Base-by-base conservation (phyloP, 163 green algal species). In the Trebouxiophyceae sp. region DNA sequence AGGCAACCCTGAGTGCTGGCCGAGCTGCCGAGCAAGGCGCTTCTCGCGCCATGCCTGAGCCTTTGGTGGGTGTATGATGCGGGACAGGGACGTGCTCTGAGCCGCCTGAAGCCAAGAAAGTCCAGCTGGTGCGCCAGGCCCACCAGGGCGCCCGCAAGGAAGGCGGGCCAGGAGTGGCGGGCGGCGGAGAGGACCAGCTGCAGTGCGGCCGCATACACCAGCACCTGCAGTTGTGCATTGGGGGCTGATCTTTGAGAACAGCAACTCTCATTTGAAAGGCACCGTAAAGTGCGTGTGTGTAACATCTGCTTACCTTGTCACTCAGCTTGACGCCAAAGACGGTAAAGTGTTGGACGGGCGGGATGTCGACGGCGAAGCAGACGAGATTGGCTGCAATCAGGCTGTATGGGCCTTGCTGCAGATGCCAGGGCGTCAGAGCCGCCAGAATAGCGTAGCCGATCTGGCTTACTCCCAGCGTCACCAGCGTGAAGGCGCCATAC, bases 331-430 rank as follows among this genome's bases (percentile, higher is more conserved):
- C 31, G 19, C 84, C 85, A 62, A 87, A 72, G 4, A 92, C 31
- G 7, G 54, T 70, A 65, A 92, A 91, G 54, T 60, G 61, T 33
- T 76, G 71, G 34, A 75, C 63, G 29, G 75, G 59, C 12, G 85
- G 85, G 23, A 91, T 71, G 29, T 87, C 73, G 12, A 84, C 46
- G n/a, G 76, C 32, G 57, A 88, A 89, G 16, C 71, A 62, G 0
- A 84, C 33, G 19, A 91, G 77, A 30, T 60, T 77, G 31, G 72
- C 74, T 72, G 88, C 87, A 8, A 90, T 39, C 8, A 90, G 46
- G n/a, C 65, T 63, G 47, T 86, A 84, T 20, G 81, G 80, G 0
- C 72, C 84, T 20, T 24, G 47, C 12, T 50, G 39, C 39, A 50
- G 12, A 12, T 16, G 12, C 39, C 39, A 50, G 57, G 29, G 24